Evolutionary conservation across 768 basidiomycete genomes (phyloP), one percentile per base, ranked within the genome.

Genomic region (Calvatia gigantea): DNA sequence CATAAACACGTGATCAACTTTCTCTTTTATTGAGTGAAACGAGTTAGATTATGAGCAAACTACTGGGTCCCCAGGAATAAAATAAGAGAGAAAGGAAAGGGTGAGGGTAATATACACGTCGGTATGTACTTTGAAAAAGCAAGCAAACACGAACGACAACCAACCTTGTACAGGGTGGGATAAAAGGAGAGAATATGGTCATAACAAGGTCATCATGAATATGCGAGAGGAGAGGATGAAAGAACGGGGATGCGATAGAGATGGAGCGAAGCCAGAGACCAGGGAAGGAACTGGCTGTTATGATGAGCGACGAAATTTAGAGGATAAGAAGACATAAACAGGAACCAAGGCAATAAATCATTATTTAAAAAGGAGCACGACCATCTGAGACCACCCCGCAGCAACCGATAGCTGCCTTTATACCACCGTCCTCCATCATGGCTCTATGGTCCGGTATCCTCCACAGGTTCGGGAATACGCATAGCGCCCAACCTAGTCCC

Each of bases 401-500:
- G 11, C 46, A 21, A 48, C 46, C 46, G 19, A n/a, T 29, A 31
- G 7, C 29, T 8, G 7, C 29, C 45, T 12, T 14, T 29, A 17
- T 19, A 2, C n/a, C 28, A 33, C 1, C 27, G 32, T 17, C 19
- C 56, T 38, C 25, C 38, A 12, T 23, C 41, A 42, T n/a, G n/a
- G 21, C 17, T 32, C 29, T 41, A 50, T 42, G 31, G 38, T 3
- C 41, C 44, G 2, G 23, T 38, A 37, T 58, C 46, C 32, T 56
- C 58, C 49, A 53, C 58, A 48, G 71, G 71, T 39, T 63, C 65
- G 35, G 70, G 45, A 33, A 46, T 59, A 5, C 76, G 75, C 17
- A 66, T 61, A 50, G 73, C 78, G 9, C 70, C 77, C 49, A 84
- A 63, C 53, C 67, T 74, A 61, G 81, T 73, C 14, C 91, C 91